Evolutionary conservation across 2,329 filamentous ascomycete species (phyloP), one percentile per base, ranked within the genome.

Genomic region (Tolypocladium amazonense): DNA sequence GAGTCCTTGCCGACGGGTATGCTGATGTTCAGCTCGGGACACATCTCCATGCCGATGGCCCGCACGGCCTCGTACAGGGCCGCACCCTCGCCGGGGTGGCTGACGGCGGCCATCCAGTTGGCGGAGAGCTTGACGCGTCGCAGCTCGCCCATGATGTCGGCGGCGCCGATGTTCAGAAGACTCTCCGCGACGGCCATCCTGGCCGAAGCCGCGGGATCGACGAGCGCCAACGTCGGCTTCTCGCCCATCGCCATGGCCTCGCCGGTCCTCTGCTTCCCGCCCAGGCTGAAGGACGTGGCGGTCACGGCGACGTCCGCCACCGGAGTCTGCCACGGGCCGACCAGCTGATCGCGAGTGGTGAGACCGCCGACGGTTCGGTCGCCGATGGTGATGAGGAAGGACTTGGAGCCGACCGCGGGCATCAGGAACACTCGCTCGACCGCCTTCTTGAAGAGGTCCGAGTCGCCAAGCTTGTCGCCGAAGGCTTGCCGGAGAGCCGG

Each of bases 221-320:
- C 96, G 27, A 99, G 81, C 7, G 94, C 94, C 59, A 99, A 77
- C 0, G 87, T 88, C 50, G 92, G 90, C 75, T 89, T 94, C 75
- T 97, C 93, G 39, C 94, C 94, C 88, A 96, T 95, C 1, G 92
- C 88, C 90, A 97, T 96, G n/a, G 92, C 92, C 73, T 97, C 94
- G 65, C 94, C 94, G 35, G 87, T 89, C 68, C 82, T 87, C 56
- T 88, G 81, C 61, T 88, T 89, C 20, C 81, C 77, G 20, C 79
- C 80, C 9, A 83, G 69, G 55, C 85, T 83, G 66, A 96, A 86
- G 2, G 90, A 88, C 0, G 90, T 93, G 0, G 90, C 86, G 27
- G 93, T 97, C 30, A 97, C 93, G 3, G 92, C 93, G 56, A 96
- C 92, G 72, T 99, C 92, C 4, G 94, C 88, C 18, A 97, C 92